A percentile compares a stretch with the other conserved stretches of the same genome.
These are phyloP conservation scores for Pelargonium citronellum DNA, from an alignment of 441 rosid species.

Conservation along the genomic window DNA sequence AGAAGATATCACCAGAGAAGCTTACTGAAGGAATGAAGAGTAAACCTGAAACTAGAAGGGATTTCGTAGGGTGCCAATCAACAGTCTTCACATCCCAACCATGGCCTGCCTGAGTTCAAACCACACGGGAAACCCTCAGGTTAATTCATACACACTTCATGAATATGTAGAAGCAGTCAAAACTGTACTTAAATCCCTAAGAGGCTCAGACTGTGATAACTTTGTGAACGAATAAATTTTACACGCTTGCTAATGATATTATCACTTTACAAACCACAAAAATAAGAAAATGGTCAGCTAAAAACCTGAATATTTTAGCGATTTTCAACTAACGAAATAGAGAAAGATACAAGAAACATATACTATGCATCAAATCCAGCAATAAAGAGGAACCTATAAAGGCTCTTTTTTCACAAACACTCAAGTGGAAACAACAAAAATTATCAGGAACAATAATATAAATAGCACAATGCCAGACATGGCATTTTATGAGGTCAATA, in stretches of 20 bases:
- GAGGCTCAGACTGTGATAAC: background rate
- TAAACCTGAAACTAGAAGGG: constrained; percentile 85
- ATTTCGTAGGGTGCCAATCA: constrained; percentile 98
- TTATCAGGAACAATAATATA: background rate
- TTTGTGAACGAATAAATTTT: background rate
- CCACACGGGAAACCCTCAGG: constrained; percentile 42
- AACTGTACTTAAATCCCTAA: background rate
- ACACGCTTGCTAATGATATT: background rate
- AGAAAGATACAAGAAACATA: background rate
- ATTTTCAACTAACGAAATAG: background rate
- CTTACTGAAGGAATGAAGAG: constrained; percentile 16
- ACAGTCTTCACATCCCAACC: constrained; percentile 99
- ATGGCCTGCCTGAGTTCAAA: constrained; percentile 99
- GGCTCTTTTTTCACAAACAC: background rate
- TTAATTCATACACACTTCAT: constrained; percentile 28
- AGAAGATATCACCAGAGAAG: constrained; percentile 9
- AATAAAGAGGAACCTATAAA: background rate
- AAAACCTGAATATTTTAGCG: background rate
- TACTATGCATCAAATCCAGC: background rate
- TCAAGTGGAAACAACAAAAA: background rate
- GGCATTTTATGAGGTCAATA: background rate
- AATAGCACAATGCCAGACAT: constrained; percentile 2
- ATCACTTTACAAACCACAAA: constrained; percentile 1
- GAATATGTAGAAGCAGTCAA: constrained; percentile 10
- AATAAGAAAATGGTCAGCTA: background rate